Evolutionary conservation across 805 yeast species (phyloP).

Genomic region (Yarrowia sp.): DNA sequence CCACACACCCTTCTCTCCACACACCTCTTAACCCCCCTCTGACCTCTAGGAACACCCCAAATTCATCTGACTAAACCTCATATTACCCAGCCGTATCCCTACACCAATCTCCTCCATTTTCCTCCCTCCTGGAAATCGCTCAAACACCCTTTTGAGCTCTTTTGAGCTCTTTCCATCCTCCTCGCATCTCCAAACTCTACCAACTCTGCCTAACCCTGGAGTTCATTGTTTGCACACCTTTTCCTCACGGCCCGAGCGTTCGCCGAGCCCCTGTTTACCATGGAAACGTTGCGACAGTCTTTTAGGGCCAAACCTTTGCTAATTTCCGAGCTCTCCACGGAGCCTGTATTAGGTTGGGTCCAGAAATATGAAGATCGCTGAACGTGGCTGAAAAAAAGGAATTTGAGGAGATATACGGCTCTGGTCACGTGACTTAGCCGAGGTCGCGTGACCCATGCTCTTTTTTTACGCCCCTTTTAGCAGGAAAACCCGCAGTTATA

Average conservation of each 20-base stretch:
- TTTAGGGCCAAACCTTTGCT: not conserved
- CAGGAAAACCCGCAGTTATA: not conserved
- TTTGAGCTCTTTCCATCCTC: too few relatives aligned
- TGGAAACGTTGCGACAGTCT: not conserved
- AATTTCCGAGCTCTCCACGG: slow-evolving; percentile 19
- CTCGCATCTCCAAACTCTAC: not conserved
- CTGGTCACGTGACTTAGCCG: not conserved
- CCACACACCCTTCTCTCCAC: too few relatives aligned
- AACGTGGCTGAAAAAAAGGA: not conserved
- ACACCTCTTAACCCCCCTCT: too few relatives aligned
- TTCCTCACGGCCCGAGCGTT: not conserved
- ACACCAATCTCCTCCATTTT: too few relatives aligned
- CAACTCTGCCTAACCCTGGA: not conserved
- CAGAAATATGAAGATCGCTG: not conserved
- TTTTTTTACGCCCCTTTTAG: not conserved
- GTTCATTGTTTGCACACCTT: not conserved
- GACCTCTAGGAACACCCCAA: too few relatives aligned
- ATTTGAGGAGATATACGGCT: too few relatives aligned
- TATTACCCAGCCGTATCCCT: too few relatives aligned
- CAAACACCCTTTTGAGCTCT: not conserved
- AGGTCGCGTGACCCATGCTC: not conserved
- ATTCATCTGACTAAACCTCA: too few relatives aligned
- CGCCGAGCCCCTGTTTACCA: slow-evolving; percentile 1
- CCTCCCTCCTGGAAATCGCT: not conserved
- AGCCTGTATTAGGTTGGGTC: not conserved